Conservation (phyloP, 2,329 filamentous ascomycete genomes). For the Penicillium sp. region DNA sequence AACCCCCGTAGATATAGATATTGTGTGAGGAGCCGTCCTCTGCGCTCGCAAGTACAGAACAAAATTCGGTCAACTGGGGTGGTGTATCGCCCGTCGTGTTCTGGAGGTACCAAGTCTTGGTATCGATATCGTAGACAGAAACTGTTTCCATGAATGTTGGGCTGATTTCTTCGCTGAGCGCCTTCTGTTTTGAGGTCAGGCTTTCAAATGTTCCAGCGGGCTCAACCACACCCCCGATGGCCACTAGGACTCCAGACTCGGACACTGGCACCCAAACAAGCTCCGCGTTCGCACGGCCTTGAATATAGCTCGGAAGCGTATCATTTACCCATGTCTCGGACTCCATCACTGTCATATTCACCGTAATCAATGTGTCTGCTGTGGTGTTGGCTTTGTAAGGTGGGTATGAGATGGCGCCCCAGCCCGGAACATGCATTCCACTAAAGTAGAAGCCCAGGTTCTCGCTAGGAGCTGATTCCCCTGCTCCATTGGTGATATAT, state of each 20-base stretch:
- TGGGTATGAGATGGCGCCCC: constrained; percentile 51
- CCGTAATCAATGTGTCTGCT: constrained; percentile 59
- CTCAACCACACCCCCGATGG: constrained; percentile 39
- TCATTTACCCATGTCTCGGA: constrained; percentile 58
- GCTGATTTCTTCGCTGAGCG: constrained; percentile 15
- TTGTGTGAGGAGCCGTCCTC: constrained; percentile 46
- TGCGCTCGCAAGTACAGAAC: constrained; percentile 41
- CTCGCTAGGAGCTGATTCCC: constrained; percentile 66
- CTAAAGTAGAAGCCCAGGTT: constrained; percentile 72
- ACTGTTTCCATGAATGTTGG: constrained; percentile 40
- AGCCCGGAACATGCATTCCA: constrained; percentile 56
- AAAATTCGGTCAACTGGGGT: constrained; percentile 39
- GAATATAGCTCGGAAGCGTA: constrained; percentile 52
- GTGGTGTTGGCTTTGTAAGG: constrained; percentile 37
- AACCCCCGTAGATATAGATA: constrained; percentile 54
- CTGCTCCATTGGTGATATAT: constrained; percentile 65
- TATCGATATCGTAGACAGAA: constrained; percentile 40
- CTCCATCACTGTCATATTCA: constrained; percentile 59
- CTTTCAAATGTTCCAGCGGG: constrained; percentile 20
- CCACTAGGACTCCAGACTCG: constrained; percentile 37
- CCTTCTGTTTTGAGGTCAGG: constrained; percentile 6
- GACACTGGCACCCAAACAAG: constrained; percentile 60
- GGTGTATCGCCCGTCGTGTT: constrained; percentile 42
- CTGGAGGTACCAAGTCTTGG: constrained; percentile 40
- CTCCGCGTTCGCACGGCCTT: constrained; percentile 62